Conservation (phyloP, 148 eudicot genomes). For the Vaccinium darrowii region DNA sequence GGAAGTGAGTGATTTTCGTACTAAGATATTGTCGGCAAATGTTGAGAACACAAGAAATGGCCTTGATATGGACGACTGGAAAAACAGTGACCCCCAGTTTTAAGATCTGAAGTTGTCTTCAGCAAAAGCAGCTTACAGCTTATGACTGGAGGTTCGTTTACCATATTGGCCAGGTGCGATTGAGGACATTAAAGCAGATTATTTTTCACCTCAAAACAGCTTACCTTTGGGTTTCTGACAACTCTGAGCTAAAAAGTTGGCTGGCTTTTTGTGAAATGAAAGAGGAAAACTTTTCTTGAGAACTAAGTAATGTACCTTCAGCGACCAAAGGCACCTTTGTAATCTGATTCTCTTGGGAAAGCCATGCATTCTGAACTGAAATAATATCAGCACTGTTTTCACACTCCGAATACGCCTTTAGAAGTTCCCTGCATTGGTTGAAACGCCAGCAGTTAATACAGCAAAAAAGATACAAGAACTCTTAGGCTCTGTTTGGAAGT, state of each 20-base stretch:
- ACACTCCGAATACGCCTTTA: conserved; percentile 77
- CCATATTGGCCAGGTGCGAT: background rate
- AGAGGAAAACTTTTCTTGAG: background rate
- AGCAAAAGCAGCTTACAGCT: background rate
- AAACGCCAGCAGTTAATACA: conserved; percentile 5
- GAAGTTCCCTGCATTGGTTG: conserved; percentile 55
- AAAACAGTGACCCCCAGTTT: background rate
- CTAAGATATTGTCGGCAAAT: background rate
- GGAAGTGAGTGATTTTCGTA: background rate
- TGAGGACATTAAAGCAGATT: background rate
- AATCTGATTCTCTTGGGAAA: conserved; percentile 52
- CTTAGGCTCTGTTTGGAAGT: too few species aligned
- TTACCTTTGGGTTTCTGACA: background rate
- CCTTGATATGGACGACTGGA: background rate
- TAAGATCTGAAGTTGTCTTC: background rate
- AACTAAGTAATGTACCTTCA: conserved; percentile 28
- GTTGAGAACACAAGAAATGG: background rate
- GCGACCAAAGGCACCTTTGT: conserved; percentile 24
- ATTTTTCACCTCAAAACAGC: conserved; percentile 8
- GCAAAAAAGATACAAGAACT: background rate
- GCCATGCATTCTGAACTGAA: conserved; percentile 77
- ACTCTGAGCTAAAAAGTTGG: background rate
- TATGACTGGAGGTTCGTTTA: background rate
- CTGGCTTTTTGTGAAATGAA: background rate
- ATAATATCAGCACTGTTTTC: conserved; percentile 79